Base-by-base conservation (phyloP, 305 asterid genomes). In the Fraxinus sp. region DNA sequence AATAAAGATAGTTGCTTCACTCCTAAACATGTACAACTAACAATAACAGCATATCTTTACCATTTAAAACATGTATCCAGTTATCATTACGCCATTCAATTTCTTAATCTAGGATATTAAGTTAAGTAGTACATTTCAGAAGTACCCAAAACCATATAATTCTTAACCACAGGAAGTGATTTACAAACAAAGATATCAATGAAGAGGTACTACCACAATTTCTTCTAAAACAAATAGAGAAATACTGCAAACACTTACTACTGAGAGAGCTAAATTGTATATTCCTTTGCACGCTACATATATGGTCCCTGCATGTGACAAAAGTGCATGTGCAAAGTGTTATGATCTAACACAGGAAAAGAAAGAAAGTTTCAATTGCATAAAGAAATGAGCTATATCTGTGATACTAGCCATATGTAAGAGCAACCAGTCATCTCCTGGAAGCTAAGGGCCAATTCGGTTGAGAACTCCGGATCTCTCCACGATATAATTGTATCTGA, bases 371-470 rank as follows among this genome's bases (percentile, higher is more conserved):
- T 32, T 32, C 22, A 71, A 32, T 14, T 14, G 28, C 35, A 13
- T 71, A n/a, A 81, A 71, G 39, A 72, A 20, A 66, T 20, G 59
- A 76, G 44, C 76, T 20, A 83, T 73, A 59, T 83, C 79, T 41
- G 52, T 66, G 32, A 78, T 85, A 94, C 97, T 92, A 89, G 89
- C 99, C 99, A 97, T 90, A 95, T 93, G 86, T 90, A 92, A 79
- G 97, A 83, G 94, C 99, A 97, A 74, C 98, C 99, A 28, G 94
- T 88, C n/a, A 92, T 89, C 92, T 97, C 98, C 88, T 93, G 98
- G 88, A 95, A 95, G 93, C 98, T 97, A 83, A 97, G 99, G 76
- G 99, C 99, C 88, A 97, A 88, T 84, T 97, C 99, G 70, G 96
- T 93, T 76, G 98, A 89, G 86, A 86, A 88, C 80, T 94, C 97